Conservation (phyloP, 2,329 filamentous ascomycete genomes). For the Arthrobotrys iridis region DNA sequence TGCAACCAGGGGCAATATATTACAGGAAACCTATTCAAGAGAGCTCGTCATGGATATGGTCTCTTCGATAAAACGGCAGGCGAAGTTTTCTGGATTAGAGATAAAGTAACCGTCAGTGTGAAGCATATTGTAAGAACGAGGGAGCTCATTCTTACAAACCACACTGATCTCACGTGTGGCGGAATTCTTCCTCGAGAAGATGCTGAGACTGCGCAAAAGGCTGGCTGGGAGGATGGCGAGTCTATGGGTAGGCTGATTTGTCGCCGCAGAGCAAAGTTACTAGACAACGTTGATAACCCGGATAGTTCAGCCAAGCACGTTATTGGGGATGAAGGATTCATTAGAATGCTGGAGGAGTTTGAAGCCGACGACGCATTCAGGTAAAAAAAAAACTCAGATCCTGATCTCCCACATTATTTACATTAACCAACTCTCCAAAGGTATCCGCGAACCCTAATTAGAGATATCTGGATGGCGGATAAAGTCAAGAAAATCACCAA, state of each 20-base stretch:
- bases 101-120: background rate
- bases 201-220: background rate
- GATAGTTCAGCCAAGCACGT: conserved; percentile 23
- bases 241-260: conserved; percentile 36
- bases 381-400: too few relatives aligned
- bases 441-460: conserved; percentile 7
- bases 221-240: background rate
- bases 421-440: background rate
- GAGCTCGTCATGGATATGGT: conserved; percentile 25
- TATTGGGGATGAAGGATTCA: conserved; percentile 28
- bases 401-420: too few relatives aligned
- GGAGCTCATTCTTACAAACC: conserved; percentile 35
- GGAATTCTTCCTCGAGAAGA: conserved; percentile 24
- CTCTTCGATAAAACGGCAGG: conserved; percentile 27
- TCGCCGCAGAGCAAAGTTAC: conserved; percentile 18
- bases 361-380: conserved; percentile 37
- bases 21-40: conserved; percentile 24
- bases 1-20: conserved; percentile 24
- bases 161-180: conserved; percentile 32
- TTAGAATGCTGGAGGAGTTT: conserved; percentile 22
- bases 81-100: conserved; percentile 23
- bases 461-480: background rate
- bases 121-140: background rate
- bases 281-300: conserved; percentile 15
- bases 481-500: background rate